Percentiles rank a stretch among this genome's conserved stretches.
phyloP scores from a whole-genome alignment of 2,329 filamentous ascomycete genomes.

The Arthrinium puccinioides region DNA sequence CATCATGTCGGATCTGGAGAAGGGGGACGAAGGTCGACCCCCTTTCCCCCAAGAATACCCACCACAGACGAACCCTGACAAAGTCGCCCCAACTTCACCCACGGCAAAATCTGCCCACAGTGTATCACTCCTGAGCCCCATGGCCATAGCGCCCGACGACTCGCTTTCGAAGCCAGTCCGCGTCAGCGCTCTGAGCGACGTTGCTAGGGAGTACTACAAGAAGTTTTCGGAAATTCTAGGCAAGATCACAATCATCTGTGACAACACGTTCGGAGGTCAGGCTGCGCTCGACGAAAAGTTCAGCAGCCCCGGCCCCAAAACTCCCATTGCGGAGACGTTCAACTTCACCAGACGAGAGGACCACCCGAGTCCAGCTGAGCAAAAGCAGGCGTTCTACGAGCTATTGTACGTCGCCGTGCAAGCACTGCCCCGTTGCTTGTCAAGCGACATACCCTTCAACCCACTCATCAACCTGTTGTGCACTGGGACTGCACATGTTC shows the following conservation, averaged over 20 bases:
- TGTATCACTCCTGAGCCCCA: conserved; percentile 15
- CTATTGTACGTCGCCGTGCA: conserved; percentile 92
- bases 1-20: conserved; percentile 89
- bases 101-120: conserved; percentile 32
- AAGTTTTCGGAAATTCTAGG: conserved; percentile 93
- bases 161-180: conserved; percentile 58
- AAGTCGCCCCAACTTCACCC: conserved; percentile 39
- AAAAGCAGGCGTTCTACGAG: conserved; percentile 93
- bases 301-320: conserved; percentile 78
- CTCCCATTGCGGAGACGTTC: conserved; percentile 89
- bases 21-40: conserved; percentile 66
- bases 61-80: conserved; percentile 30
- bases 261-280: conserved; percentile 94
- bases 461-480: conserved; percentile 90
- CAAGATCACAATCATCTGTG: conserved; percentile 92
- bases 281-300: conserved; percentile 95
- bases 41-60: conserved; percentile 72
- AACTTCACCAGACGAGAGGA: conserved; percentile 84
- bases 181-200: conserved; percentile 61
- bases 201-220: conserved; percentile 76
- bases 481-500: conserved; percentile 92
- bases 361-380: conserved; percentile 61
- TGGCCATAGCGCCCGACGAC: conserved; percentile 43
- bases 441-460: conserved; percentile 85
- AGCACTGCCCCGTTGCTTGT: conserved; percentile 87